Conservation (phyloP, 192 early-diverging fungal species). For the Gorgonomyces haynaldii region DNA sequence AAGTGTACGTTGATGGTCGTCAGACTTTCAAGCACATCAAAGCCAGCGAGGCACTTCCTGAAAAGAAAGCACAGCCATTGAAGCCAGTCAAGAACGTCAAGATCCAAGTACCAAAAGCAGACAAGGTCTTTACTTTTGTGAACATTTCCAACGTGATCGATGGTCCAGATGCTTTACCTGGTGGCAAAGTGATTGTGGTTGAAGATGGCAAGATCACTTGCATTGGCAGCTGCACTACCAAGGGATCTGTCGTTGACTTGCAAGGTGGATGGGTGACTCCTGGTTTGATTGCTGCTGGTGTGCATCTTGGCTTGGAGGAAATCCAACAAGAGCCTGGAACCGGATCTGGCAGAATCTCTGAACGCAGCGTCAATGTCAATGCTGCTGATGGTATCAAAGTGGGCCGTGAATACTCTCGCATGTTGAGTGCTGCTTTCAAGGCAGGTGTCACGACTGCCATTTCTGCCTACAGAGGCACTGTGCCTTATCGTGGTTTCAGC, state of each 20-base stretch:
- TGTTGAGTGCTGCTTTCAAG: slow-evolving; percentile 9
- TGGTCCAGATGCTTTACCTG: not conserved
- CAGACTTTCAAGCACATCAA: slow-evolving; percentile 19
- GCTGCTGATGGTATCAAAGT: slow-evolving; percentile 60
- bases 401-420: slow-evolving; percentile 9
- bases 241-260: slow-evolving; percentile 34
- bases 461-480: slow-evolving; percentile 36
- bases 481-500: slow-evolving; percentile 47
- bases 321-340: slow-evolving; percentile 48
- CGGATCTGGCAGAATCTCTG: slow-evolving; percentile 9
- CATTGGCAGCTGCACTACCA: slow-evolving; percentile 18
- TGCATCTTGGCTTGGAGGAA: slow-evolving; percentile 50
- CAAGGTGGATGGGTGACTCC: slow-evolving; percentile 49
- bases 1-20: slow-evolving; percentile 65
- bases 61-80: not conserved
- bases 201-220: slow-evolving; percentile 48
- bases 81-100: too few species aligned
- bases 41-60: not conserved
- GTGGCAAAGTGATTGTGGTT: slow-evolving; percentile 27
- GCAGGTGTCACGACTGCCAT: slow-evolving; percentile 49
- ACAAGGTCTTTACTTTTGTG: not conserved
- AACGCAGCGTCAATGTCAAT: slow-evolving; percentile 18
- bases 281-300: slow-evolving; percentile 40
- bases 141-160: slow-evolving; percentile 2
- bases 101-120: not conserved